phyloP scores from a whole-genome alignment of 495 filamentous ascomycete genomes.

The Talaromyces liani region DNA sequence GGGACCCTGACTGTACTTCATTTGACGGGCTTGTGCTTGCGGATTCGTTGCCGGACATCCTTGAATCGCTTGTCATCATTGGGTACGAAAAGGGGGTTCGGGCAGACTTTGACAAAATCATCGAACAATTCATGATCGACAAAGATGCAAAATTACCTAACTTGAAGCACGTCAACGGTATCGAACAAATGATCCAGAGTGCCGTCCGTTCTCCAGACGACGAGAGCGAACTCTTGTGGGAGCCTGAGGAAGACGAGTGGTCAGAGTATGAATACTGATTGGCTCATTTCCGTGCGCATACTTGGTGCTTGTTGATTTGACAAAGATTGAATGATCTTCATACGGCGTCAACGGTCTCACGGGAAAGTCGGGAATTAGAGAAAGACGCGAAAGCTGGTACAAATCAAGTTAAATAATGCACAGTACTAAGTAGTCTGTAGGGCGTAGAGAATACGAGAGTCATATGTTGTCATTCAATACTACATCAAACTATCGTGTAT shows the following conservation, averaged over 20 bases:
- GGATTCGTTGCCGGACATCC: constrained; percentile 13
- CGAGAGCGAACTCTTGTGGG: constrained; percentile 12
- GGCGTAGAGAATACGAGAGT: background rate
- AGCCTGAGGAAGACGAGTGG: constrained; percentile 5
- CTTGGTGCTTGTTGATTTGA: background rate
- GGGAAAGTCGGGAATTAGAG: background rate
- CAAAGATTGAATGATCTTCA: background rate
- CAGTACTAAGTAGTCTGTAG: background rate
- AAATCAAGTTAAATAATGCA: background rate
- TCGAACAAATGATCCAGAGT: constrained; percentile 16
- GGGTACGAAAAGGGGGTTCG: constrained; percentile 17
- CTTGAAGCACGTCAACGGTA: constrained; percentile 14
- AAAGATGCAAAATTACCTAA: constrained; percentile 9
- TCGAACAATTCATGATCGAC: constrained; percentile 12
- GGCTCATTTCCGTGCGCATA: background rate
- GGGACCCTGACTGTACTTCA: background rate
- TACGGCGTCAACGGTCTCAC: background rate
- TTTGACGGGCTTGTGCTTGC: constrained; percentile 7
- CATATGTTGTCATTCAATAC: background rate
- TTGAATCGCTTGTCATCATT: constrained; percentile 20
- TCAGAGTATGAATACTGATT: background rate
- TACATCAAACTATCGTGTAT: background rate
- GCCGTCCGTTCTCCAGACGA: constrained; percentile 14
- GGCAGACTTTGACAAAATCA: constrained; percentile 11
- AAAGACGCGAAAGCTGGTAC: background rate